These are phyloP conservation scores for Colletotrichum costaricense DNA, from an alignment of 2,329 filamentous ascomycete genomes.

Conservation along the genomic window DNA sequence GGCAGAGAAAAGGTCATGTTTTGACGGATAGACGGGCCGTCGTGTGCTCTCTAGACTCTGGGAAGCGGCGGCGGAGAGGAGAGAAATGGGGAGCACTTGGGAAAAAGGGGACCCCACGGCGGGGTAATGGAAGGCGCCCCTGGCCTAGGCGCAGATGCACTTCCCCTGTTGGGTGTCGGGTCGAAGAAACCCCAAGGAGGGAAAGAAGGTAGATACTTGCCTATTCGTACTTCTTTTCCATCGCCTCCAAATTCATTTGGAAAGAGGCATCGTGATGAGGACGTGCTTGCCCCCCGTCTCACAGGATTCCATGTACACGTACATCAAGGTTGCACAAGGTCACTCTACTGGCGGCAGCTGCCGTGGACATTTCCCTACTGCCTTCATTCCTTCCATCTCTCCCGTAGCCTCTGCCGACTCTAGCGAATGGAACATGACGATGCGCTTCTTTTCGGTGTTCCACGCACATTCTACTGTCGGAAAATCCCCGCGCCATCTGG, in stretches of 20 bases:
- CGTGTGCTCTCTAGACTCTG: constrained; percentile 37
- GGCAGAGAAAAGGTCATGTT: constrained; percentile 25
- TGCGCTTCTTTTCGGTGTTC: not conserved
- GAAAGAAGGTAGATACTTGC: not conserved
- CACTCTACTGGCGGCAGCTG: not conserved
- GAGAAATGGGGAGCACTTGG: not conserved
- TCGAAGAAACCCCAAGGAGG: not conserved
- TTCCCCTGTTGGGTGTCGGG: not conserved
- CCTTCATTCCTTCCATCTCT: too few relatives aligned
- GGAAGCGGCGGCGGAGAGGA: constrained; percentile 17
- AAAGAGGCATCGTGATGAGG: not conserved
- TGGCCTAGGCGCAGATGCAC: constrained; percentile 6
- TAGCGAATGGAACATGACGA: not conserved
- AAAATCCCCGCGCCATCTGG: not conserved
- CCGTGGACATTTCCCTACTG: not conserved
- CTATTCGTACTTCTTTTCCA: not conserved
- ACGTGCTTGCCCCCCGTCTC: not conserved
- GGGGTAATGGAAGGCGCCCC: constrained; percentile 32
- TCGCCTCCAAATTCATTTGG: not conserved
- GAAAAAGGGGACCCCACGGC: constrained; percentile 33
- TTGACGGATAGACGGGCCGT: constrained; percentile 50
- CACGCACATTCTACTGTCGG: not conserved
- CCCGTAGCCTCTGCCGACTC: not conserved
- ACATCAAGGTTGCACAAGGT: not conserved
- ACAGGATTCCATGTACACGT: not conserved